phyloP scores from a whole-genome alignment of 805 yeast genomes.

The Candida cerambycidarum region DNA sequence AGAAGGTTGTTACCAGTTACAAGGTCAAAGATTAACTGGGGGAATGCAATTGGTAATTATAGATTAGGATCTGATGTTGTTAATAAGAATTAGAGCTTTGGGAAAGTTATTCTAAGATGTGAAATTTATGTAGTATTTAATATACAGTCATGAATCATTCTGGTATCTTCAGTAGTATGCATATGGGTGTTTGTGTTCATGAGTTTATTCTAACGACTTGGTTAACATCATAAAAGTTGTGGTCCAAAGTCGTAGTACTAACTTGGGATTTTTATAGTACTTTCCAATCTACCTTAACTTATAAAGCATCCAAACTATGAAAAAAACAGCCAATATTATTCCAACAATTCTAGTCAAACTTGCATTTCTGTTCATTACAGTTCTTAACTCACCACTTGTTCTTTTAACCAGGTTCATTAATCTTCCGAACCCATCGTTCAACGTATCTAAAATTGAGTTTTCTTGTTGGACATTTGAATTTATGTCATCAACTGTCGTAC shows the following conservation, averaged over 20 bases:
- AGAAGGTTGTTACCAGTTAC: constrained; percentile 93
- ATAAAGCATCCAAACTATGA: constrained; percentile 39
- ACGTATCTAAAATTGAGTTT: constrained; percentile 35
- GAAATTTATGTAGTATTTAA: background rate
- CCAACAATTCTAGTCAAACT: constrained; percentile 40
- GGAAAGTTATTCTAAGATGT: background rate
- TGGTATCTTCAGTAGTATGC: background rate
- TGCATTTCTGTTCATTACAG: constrained; percentile 42
- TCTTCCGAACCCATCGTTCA: constrained; percentile 39
- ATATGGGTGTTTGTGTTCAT: constrained; percentile 2
- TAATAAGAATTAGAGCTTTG: constrained; percentile 21
- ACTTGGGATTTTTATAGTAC: too few relatives aligned
- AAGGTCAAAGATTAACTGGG: constrained; percentile 92
- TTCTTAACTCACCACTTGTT: constrained; percentile 40
- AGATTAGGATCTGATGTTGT: constrained; percentile 80
- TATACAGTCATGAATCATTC: background rate
- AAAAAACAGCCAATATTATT: constrained; percentile 30
- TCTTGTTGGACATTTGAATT: constrained; percentile 43
- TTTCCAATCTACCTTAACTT: constrained; percentile 29
- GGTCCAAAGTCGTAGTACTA: too few relatives aligned
- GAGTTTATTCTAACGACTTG: too few relatives aligned
- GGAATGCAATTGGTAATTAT: constrained; percentile 86
- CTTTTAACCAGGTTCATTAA: constrained; percentile 38
- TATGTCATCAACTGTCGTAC: constrained; percentile 44
- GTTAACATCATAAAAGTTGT: too few relatives aligned